These are phyloP conservation scores for Medicago ruthenica DNA, from an alignment of 306 rosid genomes.

Conservation along the genomic window DNA sequence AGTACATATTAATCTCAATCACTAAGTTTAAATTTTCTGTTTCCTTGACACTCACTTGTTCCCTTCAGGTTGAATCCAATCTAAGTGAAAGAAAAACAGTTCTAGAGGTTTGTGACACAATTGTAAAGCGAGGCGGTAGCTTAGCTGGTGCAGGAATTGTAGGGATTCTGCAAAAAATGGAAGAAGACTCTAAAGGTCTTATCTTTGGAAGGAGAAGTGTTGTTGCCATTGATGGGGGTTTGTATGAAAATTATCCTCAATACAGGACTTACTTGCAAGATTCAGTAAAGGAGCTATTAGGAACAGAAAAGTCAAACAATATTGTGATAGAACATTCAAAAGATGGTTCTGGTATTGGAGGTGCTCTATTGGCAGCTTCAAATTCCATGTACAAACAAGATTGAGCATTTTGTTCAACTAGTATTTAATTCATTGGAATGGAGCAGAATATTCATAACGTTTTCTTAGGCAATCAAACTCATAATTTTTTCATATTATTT, in stretches of 20 bases:
- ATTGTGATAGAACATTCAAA: slow-evolving; percentile 73
- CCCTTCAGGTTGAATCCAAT: slow-evolving; percentile 68
- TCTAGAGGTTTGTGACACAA: slow-evolving; percentile 81
- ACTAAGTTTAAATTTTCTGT: slow-evolving; percentile 8
- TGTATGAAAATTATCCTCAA: slow-evolving; percentile 84
- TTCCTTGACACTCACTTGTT: not conserved
- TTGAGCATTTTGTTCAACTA: slow-evolving; percentile 31
- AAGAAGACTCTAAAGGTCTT: slow-evolving; percentile 65
- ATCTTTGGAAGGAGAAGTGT: slow-evolving; percentile 81
- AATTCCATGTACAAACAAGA: slow-evolving; percentile 68
- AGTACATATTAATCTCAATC: not conserved
- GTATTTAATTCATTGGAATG: slow-evolving; percentile 18
- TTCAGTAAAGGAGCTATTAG: slow-evolving; percentile 71
- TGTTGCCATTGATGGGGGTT: slow-evolving; percentile 94
- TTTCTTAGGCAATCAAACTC: not conserved
- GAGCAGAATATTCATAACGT: not conserved
- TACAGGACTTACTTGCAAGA: slow-evolving; percentile 67
- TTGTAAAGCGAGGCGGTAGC: slow-evolving; percentile 88
- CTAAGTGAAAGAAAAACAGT: slow-evolving; percentile 67
- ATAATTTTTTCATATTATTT: no score
- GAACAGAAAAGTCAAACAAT: slow-evolving; percentile 63
- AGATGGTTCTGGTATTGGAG: slow-evolving; percentile 95
- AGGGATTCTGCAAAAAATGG: slow-evolving; percentile 87
- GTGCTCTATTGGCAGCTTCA: slow-evolving; percentile 94
- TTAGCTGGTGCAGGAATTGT: slow-evolving; percentile 97